phyloP scores from a whole-genome alignment of 176 grass and related monocot genomes.

The Paspalum vaginatum region DNA sequence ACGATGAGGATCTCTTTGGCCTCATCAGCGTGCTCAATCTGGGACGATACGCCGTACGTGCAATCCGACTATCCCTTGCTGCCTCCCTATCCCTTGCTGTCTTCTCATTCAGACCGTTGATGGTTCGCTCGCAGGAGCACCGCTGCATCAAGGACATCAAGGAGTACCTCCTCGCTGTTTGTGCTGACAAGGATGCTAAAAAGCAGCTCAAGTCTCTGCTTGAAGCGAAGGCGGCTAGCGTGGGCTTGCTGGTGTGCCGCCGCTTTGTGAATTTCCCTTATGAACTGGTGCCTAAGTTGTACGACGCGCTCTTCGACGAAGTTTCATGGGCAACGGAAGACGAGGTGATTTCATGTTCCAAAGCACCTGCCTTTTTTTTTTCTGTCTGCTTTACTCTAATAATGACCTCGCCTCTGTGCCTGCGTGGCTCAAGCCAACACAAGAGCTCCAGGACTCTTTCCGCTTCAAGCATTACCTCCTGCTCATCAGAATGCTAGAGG shows the following conservation, averaged over 20 bases:
- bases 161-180: slow-evolving; percentile 60
- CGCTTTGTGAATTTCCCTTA: slow-evolving; percentile 90
- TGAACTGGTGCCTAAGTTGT: slow-evolving; percentile 80
- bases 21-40: slow-evolving; percentile 81
- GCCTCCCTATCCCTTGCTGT: no score
- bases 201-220: slow-evolving; percentile 62
- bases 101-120: neutral
- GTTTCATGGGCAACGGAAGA: slow-evolving; percentile 95
- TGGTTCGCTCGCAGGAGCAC: slow-evolving; percentile 43
- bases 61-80: no score
- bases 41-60: slow-evolving; percentile 53
- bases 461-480: slow-evolving; percentile 81
- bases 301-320: slow-evolving; percentile 85
- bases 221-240: slow-evolving; percentile 53
- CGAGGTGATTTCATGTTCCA: slow-evolving; percentile 54
- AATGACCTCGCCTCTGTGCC: neutral
- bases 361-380: neutral
- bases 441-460: slow-evolving; percentile 83
- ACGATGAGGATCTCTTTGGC: slow-evolving; percentile 67
- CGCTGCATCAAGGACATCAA: slow-evolving; percentile 80
- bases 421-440: slow-evolving; percentile 61
- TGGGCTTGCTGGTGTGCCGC: slow-evolving; percentile 72
- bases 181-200: slow-evolving; percentile 57
- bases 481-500: slow-evolving; percentile 73
- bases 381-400: neutral